A percentile compares a stretch with the other conserved stretches of the same genome.
phyloP scores from a whole-genome alignment of 2,329 filamentous ascomycete genomes.

The Ampelomyces quisqualis region DNA sequence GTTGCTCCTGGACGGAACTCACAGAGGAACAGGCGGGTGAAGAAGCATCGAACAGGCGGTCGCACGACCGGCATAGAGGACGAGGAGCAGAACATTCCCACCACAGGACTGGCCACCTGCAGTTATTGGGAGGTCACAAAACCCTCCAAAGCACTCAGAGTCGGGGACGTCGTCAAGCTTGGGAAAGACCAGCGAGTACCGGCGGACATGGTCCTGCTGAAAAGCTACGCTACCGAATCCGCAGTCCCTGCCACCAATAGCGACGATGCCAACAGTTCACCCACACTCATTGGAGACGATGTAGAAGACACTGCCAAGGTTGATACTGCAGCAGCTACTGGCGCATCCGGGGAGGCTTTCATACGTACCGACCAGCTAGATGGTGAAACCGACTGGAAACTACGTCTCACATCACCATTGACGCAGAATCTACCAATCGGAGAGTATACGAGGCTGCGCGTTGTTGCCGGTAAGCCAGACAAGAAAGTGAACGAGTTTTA shows the following conservation, averaged over 20 bases:
- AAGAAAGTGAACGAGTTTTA: slow-evolving; percentile 93
- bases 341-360: slow-evolving; percentile 80
- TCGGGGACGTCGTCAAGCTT: slow-evolving; percentile 93
- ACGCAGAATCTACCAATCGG: slow-evolving; percentile 74
- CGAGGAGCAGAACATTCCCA: slow-evolving; percentile 58
- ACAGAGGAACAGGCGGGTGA: slow-evolving; percentile 34
- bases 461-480: slow-evolving; percentile 87
- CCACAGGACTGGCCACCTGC: slow-evolving; percentile 46
- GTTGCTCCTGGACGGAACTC: slow-evolving; percentile 34
- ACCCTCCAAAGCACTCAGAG: slow-evolving; percentile 83
- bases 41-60: slow-evolving; percentile 37
- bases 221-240: slow-evolving; percentile 61
- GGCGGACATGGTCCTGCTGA: slow-evolving; percentile 89
- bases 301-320: slow-evolving; percentile 15
- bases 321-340: slow-evolving; percentile 21
- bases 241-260: slow-evolving; percentile 7
- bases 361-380: slow-evolving; percentile 97
- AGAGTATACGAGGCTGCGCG: slow-evolving; percentile 65
- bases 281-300: slow-evolving; percentile 26
- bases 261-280: slow-evolving; percentile 2
- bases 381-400: slow-evolving; percentile 98
- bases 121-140: slow-evolving; percentile 68
- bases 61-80: slow-evolving; percentile 67
- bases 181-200: slow-evolving; percentile 90
- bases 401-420: slow-evolving; percentile 81